These are phyloP conservation scores for Fusarium sp. DNA, from an alignment of 2,329 filamentous ascomycete species.

Conservation along the genomic window DNA sequence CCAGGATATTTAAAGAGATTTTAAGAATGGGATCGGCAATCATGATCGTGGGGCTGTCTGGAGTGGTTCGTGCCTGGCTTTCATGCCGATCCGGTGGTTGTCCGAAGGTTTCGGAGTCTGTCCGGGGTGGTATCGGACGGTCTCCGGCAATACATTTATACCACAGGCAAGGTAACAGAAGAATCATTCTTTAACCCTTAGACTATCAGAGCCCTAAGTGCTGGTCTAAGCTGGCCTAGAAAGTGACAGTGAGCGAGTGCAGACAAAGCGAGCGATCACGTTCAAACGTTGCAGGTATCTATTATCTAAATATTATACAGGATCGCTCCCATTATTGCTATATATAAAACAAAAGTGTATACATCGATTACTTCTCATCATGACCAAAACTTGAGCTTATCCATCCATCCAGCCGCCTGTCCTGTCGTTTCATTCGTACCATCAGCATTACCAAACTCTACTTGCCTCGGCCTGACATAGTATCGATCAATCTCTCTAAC, in stretches of 20 bases:
- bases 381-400: conserved; percentile 32
- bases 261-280: not conserved
- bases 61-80: not conserved
- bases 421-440: not conserved
- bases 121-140: not conserved
- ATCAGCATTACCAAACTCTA: conserved; percentile 22
- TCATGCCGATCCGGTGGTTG: not conserved
- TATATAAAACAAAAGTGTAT: not conserved
- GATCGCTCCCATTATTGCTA: not conserved
- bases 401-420: not conserved
- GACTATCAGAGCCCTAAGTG: too few relatives aligned
- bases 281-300: not conserved
- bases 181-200: too few relatives aligned
- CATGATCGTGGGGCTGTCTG: not conserved
- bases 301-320: not conserved
- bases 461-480: conserved; percentile 41
- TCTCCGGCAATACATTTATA: too few relatives aligned
- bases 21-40: not conserved
- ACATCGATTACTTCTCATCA: not conserved
- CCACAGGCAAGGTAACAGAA: too few relatives aligned
- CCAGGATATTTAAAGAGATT: not conserved
- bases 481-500: conserved; percentile 53
- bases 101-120: not conserved
- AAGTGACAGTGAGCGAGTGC: too few relatives aligned
- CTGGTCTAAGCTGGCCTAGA: too few relatives aligned